Percentiles rank a stretch among this genome's conserved stretches.
Evolutionary conservation across 2,329 filamentous ascomycete species (phyloP).

Genomic region (Claviceps quebecensis): DNA sequence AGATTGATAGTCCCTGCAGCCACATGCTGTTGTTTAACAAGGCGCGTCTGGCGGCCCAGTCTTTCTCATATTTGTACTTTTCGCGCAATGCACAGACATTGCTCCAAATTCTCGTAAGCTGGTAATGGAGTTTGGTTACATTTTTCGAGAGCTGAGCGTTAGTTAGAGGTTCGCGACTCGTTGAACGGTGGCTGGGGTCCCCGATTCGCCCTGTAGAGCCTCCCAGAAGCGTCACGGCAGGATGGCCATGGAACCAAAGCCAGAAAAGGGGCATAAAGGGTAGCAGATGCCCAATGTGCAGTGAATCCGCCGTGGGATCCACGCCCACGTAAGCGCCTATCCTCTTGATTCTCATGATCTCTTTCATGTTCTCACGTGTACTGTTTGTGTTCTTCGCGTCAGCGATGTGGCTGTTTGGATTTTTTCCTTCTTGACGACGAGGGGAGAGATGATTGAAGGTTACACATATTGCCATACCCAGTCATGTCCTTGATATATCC

Average conservation of each 20-base stretch:
- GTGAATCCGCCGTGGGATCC: slow-evolving; percentile 65
- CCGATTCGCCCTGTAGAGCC: slow-evolving; percentile 67
- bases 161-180: slow-evolving; percentile 40
- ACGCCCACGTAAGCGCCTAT: slow-evolving; percentile 69
- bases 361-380: slow-evolving; percentile 39
- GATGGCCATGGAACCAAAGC: slow-evolving; percentile 65
- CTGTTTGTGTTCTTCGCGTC: slow-evolving; percentile 13
- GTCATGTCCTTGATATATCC: slow-evolving; percentile 62
- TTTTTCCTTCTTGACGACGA: slow-evolving; percentile 9
- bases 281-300: slow-evolving; percentile 69
- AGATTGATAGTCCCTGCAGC: slow-evolving; percentile 57
- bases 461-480: slow-evolving; percentile 38
- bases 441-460: neutral
- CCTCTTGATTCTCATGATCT: slow-evolving; percentile 48
- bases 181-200: slow-evolving; percentile 59
- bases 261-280: slow-evolving; percentile 76
- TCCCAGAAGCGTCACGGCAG: slow-evolving; percentile 53
- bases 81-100: slow-evolving; percentile 55
- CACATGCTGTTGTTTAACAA: slow-evolving; percentile 74
- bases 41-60: slow-evolving; percentile 52
- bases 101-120: slow-evolving; percentile 57
- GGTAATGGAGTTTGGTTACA: slow-evolving; percentile 52
- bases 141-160: slow-evolving; percentile 45
- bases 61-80: slow-evolving; percentile 48
- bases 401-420: neutral